phyloP scores from a whole-genome alignment of 2,329 filamentous ascomycete genomes.

The Emmonsiellopsis sp. region DNA sequence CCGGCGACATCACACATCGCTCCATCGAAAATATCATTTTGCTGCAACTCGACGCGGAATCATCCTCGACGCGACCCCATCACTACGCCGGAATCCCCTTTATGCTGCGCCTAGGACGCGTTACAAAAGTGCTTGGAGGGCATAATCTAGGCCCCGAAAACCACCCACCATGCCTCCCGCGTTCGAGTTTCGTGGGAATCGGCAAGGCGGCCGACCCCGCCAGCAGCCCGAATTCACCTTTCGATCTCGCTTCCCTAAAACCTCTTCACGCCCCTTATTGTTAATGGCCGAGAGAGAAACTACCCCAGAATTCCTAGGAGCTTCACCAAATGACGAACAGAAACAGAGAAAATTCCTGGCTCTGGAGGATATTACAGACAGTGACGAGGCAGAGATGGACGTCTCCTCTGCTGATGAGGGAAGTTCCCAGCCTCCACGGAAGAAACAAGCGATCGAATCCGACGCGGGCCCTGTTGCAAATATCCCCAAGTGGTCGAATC shows the following conservation, averaged over 20 bases:
- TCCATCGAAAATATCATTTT: no score
- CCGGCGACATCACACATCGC: no score
- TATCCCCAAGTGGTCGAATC: slow-evolving; percentile 83
- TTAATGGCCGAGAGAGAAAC: slow-evolving; percentile 24
- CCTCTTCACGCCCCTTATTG: slow-evolving; percentile 27
- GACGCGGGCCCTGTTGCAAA: slow-evolving; percentile 13
- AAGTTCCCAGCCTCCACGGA: slow-evolving; percentile 25
- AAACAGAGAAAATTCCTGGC: slow-evolving; percentile 27
- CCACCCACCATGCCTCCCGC: slow-evolving; percentile 14
- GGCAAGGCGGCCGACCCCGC: slow-evolving; percentile 15
- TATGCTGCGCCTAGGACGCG: not conserved
- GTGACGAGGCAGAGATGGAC: slow-evolving; percentile 38
- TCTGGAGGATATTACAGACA: slow-evolving; percentile 33
- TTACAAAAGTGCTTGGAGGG: not conserved
- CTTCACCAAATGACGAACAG: slow-evolving; percentile 14
- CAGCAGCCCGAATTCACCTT: slow-evolving; percentile 30
- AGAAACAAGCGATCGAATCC: slow-evolving; percentile 25
- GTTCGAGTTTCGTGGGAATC: slow-evolving; percentile 26
- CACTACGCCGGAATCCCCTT: not conserved
- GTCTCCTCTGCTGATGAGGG: slow-evolving; percentile 29
- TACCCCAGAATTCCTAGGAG: slow-evolving; percentile 26
- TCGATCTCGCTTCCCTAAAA: slow-evolving; percentile 26
- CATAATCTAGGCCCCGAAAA: not conserved
- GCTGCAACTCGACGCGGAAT: no score
- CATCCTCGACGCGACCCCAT: no score